Conservation (phyloP, 1,139 yeast genomes). For the Saccharomyces hybrid region DNA sequence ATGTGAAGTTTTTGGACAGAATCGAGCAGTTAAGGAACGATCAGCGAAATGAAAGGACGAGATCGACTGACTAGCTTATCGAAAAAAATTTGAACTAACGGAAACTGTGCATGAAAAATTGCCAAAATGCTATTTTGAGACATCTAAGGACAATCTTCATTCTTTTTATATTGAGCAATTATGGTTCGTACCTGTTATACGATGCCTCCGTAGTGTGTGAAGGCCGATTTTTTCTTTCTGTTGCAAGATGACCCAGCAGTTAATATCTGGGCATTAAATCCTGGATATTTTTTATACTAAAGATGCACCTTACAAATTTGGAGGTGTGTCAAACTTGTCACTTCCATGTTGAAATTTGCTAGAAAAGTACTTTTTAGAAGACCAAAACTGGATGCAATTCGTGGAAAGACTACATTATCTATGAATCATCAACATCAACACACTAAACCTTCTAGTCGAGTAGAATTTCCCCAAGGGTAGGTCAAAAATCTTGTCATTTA, state of each 20-base stretch:
- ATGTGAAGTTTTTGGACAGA: conserved; percentile 56
- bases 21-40: conserved; percentile 73
- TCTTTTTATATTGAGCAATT: conserved; percentile 83
- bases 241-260: conserved; percentile 86
- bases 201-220: conserved; percentile 82
- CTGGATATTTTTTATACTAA: conserved; percentile 19
- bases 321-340: conserved; percentile 74
- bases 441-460: conserved; percentile 79
- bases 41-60: conserved; percentile 55
- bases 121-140: conserved; percentile 45
- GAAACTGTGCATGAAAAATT: conserved; percentile 17
- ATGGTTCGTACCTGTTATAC: conserved; percentile 75
- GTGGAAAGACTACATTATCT: conserved; percentile 61
- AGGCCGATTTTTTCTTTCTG: conserved; percentile 79
- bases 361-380: conserved; percentile 71
- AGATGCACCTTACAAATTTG: conserved; percentile 46
- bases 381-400: conserved; percentile 62
- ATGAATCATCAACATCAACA: conserved; percentile 64
- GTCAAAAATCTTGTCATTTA: conserved; percentile 56
- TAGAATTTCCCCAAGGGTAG: conserved; percentile 70
- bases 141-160: conserved; percentile 54
- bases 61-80: conserved; percentile 46
- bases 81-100: conserved; percentile 45
- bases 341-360: conserved; percentile 69
- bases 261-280: conserved; percentile 34